Base-by-base conservation (phyloP, 2,329 filamentous ascomycete species). In the Aspergillus latus region DNA sequence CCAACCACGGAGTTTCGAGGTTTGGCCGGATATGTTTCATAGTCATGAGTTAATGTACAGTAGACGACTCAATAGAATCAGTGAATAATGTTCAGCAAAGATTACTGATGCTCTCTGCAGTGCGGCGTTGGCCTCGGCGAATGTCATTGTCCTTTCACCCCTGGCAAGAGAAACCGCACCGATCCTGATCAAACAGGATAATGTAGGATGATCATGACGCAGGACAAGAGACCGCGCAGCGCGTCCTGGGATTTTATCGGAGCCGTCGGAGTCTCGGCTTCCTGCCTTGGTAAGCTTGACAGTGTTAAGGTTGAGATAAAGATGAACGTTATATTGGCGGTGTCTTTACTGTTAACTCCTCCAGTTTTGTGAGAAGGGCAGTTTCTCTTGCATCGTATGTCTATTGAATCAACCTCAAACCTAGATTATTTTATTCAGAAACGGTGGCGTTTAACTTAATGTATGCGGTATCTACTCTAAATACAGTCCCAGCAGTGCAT, bases 31-130 rank as follows among this genome's bases (percentile, higher is more conserved):
- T 45, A 10, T 16, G 7, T 15, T 39, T 57, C 21, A 50, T 49
- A 32, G 30, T 39, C 26, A 55, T 51, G 53, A 56, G 34, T 57
- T 52, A 40, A 60, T 60, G 61, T 63, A 62, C 43, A 62, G 51
- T 63, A 64, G 61, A 62, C 47, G 61, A 62, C 52, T 53, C 57
- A 56, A 55, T 51, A 52, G 57, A 21, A 52, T 28, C 30, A 10
- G 30, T 34, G 6, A 7, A 5, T 10, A 10, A 34, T 34, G 10
- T 34, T 10, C 30, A 10, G 2, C 30, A 7, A 8, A 34, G 10
- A 34, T 21, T 21, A 21, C 21, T 34, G 30, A 10, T 34, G 7
- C 10, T 10, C 30, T 5, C 30, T 10, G 30, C 30, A 34, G 6
- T 7, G 21, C 21, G 21, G 21, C 3, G 21, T 21, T 21, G 21